phyloP scores from a whole-genome alignment of 345 rosid species.

The Acer saccharum region DNA sequence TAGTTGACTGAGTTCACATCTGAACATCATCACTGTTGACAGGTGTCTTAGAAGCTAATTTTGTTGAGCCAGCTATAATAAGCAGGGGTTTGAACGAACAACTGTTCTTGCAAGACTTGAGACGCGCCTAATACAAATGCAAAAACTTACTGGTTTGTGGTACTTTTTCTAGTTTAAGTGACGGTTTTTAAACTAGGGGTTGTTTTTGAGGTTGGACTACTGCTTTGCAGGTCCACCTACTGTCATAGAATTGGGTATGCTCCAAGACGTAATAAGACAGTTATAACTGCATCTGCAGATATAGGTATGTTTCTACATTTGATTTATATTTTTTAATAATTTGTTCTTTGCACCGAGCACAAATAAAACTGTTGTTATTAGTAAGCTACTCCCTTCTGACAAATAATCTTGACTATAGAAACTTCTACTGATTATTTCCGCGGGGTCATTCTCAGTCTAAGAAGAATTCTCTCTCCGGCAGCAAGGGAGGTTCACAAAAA shows the following conservation, averaged over 20 bases:
- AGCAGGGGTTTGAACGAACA: constrained; percentile 95
- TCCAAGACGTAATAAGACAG: constrained; percentile 49
- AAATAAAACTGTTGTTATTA: background rate
- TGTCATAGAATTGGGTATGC: constrained; percentile 91
- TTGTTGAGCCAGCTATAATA: constrained; percentile 96
- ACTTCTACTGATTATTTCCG: constrained; percentile 45
- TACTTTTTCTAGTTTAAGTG: constrained; percentile 11
- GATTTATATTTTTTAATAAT: constrained; percentile 1
- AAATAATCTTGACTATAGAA: constrained; percentile 33
- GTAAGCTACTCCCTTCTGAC: constrained; percentile 16
- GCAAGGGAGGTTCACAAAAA: constrained; percentile 44
- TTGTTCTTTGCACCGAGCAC: constrained; percentile 8
- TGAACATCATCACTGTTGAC: constrained; percentile 26
- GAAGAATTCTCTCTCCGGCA: constrained; percentile 24
- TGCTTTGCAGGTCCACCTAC: constrained; percentile 48
- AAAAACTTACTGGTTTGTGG: constrained; percentile 75
- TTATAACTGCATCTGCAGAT: constrained; percentile 27
- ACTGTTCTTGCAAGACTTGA: constrained; percentile 89
- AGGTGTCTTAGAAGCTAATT: constrained; percentile 96
- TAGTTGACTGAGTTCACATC: constrained; percentile 1
- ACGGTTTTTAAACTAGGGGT: background rate
- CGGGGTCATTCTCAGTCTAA: constrained; percentile 28
- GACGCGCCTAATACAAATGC: constrained; percentile 73
- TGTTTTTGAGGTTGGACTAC: background rate
- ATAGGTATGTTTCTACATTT: constrained; percentile 39